Evolutionary conservation across 345 rosid species (phyloP), one percentile per base, ranked within the genome.

Genomic region (Eucalyptus pumila): DNA sequence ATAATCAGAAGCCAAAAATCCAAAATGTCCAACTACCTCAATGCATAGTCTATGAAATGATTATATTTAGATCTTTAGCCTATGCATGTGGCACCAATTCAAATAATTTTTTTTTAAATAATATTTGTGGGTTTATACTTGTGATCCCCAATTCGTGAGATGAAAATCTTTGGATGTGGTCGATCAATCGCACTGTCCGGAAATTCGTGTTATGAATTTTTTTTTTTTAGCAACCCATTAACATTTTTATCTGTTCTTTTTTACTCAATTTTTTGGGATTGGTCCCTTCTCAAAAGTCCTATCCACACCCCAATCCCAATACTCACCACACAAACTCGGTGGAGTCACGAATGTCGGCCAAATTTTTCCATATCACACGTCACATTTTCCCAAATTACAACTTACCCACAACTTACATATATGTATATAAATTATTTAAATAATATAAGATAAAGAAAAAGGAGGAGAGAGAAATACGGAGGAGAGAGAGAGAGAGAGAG

Each of bases 401-500:
- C 42, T 32, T 32, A 8, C 6, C 80, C 80, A 34, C 13, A 16
- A 32, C 80, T 16, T 69, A 32, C 9, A 17, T 65, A 2, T 7
- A n/a, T n/a, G 8, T 8, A 69, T 32, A 69, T n/a, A 12, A 69
- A 15, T 67, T 32, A 69, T 8, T 50, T 37, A 86, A 37, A n/a
- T 83, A 12, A 24, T 44, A 15, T 42, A 27, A 48, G 47, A 83
- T 24, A 83, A 24, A 30, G 15, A 44, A 85, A 85, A 65, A 47
- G 76, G 42, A 51, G 50, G 76, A 58, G 85, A 86, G 67, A 56
- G 88, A 65, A 54, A 83, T 23, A 72, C 87, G 62, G 49, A 93
- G 21, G 87, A 80, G 48, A 93, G 24, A 67, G 69, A 26, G 88
- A 62, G 58, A 87, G 89, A 83, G 48, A 62, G 60, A 87, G 88